Evolutionary conservation across 257 asterid species (phyloP).

Genomic region (Plantago ovata): DNA sequence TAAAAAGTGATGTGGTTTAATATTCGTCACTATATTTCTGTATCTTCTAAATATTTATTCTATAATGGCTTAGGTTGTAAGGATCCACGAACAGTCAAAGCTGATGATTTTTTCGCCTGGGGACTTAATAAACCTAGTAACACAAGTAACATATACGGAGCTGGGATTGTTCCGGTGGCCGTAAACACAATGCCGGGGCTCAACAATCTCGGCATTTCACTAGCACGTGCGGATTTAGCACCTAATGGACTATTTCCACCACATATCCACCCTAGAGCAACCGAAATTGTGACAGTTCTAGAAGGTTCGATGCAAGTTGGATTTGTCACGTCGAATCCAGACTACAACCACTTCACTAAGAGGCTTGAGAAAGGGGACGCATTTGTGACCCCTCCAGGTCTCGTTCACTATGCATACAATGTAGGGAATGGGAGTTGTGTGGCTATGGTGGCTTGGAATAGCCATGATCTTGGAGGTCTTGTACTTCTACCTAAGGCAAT

Average conservation of each 20-base stretch:
- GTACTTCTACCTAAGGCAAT: conserved; percentile 9
- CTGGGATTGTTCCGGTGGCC: conserved; percentile 5
- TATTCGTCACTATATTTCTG: neutral
- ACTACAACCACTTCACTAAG: conserved; percentile 21
- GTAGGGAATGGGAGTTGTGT: conserved; percentile 20
- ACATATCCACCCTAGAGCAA: conserved; percentile 31
- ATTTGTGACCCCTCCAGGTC: conserved; percentile 30
- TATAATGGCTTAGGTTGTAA: conserved; percentile 33
- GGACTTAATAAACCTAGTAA: conserved; percentile 30
- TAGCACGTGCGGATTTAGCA: conserved; percentile 30
- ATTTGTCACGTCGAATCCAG: conserved; percentile 30
- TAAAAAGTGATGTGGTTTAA: too few species aligned
- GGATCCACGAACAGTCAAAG: conserved; percentile 25
- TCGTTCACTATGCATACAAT: conserved; percentile 33
- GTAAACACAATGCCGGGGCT: conserved; percentile 29
- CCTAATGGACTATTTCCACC: conserved; percentile 29
- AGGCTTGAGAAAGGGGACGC: conserved; percentile 28
- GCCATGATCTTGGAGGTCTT: conserved; percentile 25
- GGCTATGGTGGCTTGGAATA: conserved; percentile 18
- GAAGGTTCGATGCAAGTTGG: conserved; percentile 38
- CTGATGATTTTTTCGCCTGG: conserved; percentile 31
- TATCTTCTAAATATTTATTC: neutral
- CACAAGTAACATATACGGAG: conserved; percentile 26
- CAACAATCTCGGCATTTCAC: conserved; percentile 26
- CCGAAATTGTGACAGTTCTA: conserved; percentile 26